phyloP scores from a whole-genome alignment of 345 rosid genomes.

The Limnanthes douglasii region DNA sequence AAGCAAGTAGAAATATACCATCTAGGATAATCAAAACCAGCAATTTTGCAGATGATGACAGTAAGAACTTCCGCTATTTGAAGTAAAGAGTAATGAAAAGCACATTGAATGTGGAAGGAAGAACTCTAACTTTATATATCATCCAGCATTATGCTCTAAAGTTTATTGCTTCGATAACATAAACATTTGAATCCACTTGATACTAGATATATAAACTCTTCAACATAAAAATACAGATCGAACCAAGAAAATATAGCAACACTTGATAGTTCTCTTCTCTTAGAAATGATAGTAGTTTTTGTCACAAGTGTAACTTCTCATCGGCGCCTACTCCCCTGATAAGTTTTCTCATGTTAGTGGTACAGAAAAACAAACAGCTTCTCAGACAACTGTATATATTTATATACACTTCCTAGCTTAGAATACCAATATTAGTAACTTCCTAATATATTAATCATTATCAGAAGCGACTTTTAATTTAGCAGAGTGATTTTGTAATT shows the following conservation, averaged over 20 bases:
- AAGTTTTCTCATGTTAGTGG: too few relatives aligned
- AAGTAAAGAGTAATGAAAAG: constrained; percentile 1
- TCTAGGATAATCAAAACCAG: constrained; percentile 91
- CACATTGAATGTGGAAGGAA: too few relatives aligned
- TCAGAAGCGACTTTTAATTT: too few relatives aligned
- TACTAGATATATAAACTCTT: neutral
- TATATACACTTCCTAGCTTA: too few relatives aligned
- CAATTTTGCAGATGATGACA: constrained; percentile 79
- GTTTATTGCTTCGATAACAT: too few relatives aligned
- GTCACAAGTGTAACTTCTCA: constrained; percentile 70
- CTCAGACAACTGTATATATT: too few relatives aligned
- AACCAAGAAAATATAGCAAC: constrained; percentile 4
- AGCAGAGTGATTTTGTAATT: too few relatives aligned
- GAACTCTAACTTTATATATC: too few relatives aligned
- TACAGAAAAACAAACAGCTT: too few relatives aligned
- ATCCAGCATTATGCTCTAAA: too few relatives aligned
- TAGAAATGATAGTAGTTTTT: constrained; percentile 56
- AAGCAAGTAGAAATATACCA: constrained; percentile 27
- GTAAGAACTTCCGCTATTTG: constrained; percentile 83
- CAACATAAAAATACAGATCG: neutral
- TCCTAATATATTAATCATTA: too few relatives aligned
- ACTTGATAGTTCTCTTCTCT: constrained; percentile 87
- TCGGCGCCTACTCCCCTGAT: constrained; percentile 76
- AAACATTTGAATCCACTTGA: neutral
- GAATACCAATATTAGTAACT: too few relatives aligned